Base-by-base conservation (phyloP, 345 rosid species). In the Lumnitzera racemosa region DNA sequence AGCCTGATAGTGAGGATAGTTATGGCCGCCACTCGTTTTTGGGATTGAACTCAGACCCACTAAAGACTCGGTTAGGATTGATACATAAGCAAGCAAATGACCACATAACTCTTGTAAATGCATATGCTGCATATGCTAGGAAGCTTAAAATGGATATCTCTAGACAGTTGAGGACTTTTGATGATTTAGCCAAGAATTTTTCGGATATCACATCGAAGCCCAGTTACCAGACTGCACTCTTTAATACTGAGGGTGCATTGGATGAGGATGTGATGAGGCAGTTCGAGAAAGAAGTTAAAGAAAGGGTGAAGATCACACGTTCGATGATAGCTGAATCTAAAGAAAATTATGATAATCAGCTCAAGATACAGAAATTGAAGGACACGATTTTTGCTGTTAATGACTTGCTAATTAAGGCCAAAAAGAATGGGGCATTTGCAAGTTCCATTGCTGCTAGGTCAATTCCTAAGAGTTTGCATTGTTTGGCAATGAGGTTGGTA, bases 111-210 rank as follows among this genome's bases (percentile, higher is more conserved):
- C 75, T 91, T 5, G 89, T 86, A 51, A 88, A 83, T 64, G 91
- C 98, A 0, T 91, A 91, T 54, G 96, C 98, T 0, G 81, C 96
- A 41, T 91, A 86, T 75, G 98, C 98, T n/a, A 78, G 98, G 68
- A 88, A 84, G 83, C 83, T 91, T 2, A 91, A 91, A 86, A 81
- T 91, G 46, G 98, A 91, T 55, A 85, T 81, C 43, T 84, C 94
- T 0, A 84, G 78, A 70, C 98, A 91, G 67, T 67, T 91, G 29
- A 81, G 74, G 53, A 73, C 80, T 58, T 91, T 91, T 24, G 88
- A 86, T 64, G 96, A 91, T 70, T 71, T 91, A 58, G 88, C 80
- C 20, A 75, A 67, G 54, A 86, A 86, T 74, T 82, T 91, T 70
- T 69, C 88, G 0, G 92, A 86, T 62, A 69, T 90, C 20, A 62